These are phyloP conservation scores for Fusarium sp. DNA, from an alignment of 2,329 filamentous ascomycete species.

Conservation along the genomic window DNA sequence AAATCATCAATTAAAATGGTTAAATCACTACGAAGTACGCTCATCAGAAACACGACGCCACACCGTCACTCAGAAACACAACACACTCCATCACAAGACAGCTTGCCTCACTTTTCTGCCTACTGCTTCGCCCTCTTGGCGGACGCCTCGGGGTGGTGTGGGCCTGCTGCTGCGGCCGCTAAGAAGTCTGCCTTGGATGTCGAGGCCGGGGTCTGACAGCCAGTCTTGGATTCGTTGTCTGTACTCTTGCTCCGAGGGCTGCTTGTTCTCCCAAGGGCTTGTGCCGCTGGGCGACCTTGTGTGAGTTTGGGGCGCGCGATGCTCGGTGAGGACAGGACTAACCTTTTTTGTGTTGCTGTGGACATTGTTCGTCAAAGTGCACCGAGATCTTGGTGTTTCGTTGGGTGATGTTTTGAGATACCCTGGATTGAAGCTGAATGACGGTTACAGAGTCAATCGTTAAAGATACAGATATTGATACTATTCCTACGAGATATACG, in stretches of 20 bases:
- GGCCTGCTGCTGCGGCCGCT: slow-evolving; percentile 4
- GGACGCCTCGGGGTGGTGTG: neutral
- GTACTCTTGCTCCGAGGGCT: neutral
- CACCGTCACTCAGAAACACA: neutral
- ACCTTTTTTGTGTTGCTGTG: neutral
- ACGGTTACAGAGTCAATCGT: neutral
- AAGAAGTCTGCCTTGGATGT: slow-evolving; percentile 10
- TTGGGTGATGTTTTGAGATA: neutral
- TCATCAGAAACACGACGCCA: neutral
- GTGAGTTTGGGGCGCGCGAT: neutral
- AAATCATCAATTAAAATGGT: neutral
- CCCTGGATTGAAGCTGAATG: neutral
- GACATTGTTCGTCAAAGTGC: neutral
- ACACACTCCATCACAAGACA: neutral
- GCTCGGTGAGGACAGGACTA: neutral
- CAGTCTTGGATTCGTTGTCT: neutral
- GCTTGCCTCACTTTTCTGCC: neutral
- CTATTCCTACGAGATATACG: neutral
- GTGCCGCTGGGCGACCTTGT: neutral
- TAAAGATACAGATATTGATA: neutral
- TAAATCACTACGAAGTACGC: neutral
- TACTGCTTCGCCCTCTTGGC: neutral
- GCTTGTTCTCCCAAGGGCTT: neutral
- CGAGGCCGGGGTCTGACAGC: slow-evolving; percentile 14
- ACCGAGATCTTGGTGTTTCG: neutral